These are phyloP conservation scores for Candida neerlandica DNA, from an alignment of 1,139 yeast genomes.

Conservation along the genomic window DNA sequence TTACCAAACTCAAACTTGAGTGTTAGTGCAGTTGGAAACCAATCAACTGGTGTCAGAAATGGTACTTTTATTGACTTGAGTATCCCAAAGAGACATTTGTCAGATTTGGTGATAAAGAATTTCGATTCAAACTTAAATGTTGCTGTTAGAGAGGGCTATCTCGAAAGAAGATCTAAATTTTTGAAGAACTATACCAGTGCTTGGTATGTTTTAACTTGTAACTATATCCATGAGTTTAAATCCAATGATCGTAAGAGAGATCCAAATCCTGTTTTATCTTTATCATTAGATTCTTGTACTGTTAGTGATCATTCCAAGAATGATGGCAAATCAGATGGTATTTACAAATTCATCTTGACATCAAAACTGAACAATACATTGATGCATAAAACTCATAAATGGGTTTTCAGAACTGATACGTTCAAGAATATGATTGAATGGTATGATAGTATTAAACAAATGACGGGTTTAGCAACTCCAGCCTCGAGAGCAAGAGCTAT, in stretches of 20 bases:
- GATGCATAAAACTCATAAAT: slow-evolving; percentile 79
- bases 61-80: slow-evolving; percentile 76
- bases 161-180: slow-evolving; percentile 90
- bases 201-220: slow-evolving; percentile 89
- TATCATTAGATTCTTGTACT: slow-evolving; percentile 78
- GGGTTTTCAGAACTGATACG: slow-evolving; percentile 87
- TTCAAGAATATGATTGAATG: slow-evolving; percentile 79
- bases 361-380: slow-evolving; percentile 70
- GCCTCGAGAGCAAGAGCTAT: slow-evolving; percentile 44
- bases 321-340: slow-evolving; percentile 59
- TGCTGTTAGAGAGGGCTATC: slow-evolving; percentile 74
- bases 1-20: slow-evolving; percentile 41
- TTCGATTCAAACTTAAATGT: slow-evolving; percentile 70
- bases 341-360: slow-evolving; percentile 77
- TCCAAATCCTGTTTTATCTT: slow-evolving; percentile 83
- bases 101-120: slow-evolving; percentile 65
- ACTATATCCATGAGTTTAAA: slow-evolving; percentile 88
- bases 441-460: slow-evolving; percentile 73
- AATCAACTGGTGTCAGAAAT: slow-evolving; percentile 27
- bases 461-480: slow-evolving; percentile 63
- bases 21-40: slow-evolving; percentile 32
- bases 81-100: slow-evolving; percentile 66
- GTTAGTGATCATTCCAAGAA: slow-evolving; percentile 80
- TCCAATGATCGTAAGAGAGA: slow-evolving; percentile 80
- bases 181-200: slow-evolving; percentile 87